phyloP scores from a whole-genome alignment of 805 yeast species.

The Candida ponderosae region DNA sequence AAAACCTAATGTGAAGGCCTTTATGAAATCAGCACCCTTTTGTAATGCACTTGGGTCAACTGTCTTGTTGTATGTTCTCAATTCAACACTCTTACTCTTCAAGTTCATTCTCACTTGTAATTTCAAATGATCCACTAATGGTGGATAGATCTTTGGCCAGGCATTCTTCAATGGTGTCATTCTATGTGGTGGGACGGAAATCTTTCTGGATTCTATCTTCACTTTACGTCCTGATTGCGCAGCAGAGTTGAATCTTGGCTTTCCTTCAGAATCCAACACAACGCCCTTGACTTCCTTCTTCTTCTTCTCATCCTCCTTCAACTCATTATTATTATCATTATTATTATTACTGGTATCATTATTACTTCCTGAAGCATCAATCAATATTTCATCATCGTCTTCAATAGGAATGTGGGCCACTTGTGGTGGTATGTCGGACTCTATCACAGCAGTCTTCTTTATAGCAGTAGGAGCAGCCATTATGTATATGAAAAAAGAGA shows the following conservation, averaged over 20 bases:
- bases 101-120: conserved; percentile 94
- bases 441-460: conserved; percentile 8
- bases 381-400: conserved; percentile 29
- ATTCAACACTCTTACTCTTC: conserved; percentile 78
- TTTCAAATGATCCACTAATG: conserved; percentile 89
- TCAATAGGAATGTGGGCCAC: conserved; percentile 6
- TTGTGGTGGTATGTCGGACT: not conserved
- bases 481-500: not conserved
- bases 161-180: conserved; percentile 85
- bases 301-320: conserved; percentile 10
- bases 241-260: conserved; percentile 77
- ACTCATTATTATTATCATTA: conserved; percentile 6
- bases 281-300: conserved; percentile 23
- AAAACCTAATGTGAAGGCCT: conserved; percentile 93
- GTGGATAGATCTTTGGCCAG: conserved; percentile 95
- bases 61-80: conserved; percentile 74
- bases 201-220: conserved; percentile 79
- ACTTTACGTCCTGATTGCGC: conserved; percentile 52
- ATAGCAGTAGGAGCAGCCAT: conserved; percentile 43
- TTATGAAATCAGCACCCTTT: conserved; percentile 95
- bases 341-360: conserved; percentile 13
- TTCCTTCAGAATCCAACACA: conserved; percentile 69
- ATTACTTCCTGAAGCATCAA: conserved; percentile 26
- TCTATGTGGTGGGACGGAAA: conserved; percentile 95
- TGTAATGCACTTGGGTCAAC: conserved; percentile 92